phyloP scores from a whole-genome alignment of 2,329 filamentous ascomycete genomes.

The Torrubiellomyces zombiae region DNA sequence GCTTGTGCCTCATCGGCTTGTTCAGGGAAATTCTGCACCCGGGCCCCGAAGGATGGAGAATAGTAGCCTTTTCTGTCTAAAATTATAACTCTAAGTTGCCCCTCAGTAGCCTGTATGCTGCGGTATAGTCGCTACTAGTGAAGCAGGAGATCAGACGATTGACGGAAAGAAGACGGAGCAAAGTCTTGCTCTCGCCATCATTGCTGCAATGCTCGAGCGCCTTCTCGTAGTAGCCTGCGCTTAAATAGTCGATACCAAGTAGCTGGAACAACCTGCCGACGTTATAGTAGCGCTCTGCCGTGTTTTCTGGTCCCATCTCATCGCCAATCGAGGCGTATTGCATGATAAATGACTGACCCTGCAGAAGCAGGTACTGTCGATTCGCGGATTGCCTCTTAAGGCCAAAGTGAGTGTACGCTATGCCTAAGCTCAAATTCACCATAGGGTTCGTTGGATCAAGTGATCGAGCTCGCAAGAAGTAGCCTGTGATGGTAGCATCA shows the following conservation, averaged over 20 bases:
- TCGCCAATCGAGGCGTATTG: constrained; percentile 13
- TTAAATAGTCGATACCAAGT: constrained; percentile 30
- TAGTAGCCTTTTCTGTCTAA: constrained; percentile 3
- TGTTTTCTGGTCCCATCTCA: constrained; percentile 1
- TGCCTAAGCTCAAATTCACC: constrained; percentile 64
- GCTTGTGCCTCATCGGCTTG: no score
- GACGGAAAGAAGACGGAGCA: constrained; percentile 14
- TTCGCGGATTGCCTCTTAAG: constrained; percentile 85
- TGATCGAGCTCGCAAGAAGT: constrained; percentile 65
- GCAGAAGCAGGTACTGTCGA: constrained; percentile 69
- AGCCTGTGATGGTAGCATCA: constrained; percentile 29
- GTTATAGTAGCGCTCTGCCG: constrained; percentile 21
- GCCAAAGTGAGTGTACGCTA: constrained; percentile 75
- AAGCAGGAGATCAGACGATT: constrained; percentile 17
- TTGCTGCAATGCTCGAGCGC: constrained; percentile 10
- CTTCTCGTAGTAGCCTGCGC: constrained; percentile 50
- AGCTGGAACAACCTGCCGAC: constrained; percentile 21
- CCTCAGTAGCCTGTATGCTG: constrained; percentile 13
- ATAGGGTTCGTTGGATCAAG: constrained; percentile 62
- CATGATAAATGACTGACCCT: constrained; percentile 65
- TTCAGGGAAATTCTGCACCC: no score
- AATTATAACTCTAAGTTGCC: constrained; percentile 11
- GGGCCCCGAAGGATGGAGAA: no score
- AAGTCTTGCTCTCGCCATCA: constrained; percentile 5
- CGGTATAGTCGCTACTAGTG: constrained; percentile 12